Conservation (phyloP, 1,284 basidiomycete genomes). For the Moesziomyces aphidis region DNA sequence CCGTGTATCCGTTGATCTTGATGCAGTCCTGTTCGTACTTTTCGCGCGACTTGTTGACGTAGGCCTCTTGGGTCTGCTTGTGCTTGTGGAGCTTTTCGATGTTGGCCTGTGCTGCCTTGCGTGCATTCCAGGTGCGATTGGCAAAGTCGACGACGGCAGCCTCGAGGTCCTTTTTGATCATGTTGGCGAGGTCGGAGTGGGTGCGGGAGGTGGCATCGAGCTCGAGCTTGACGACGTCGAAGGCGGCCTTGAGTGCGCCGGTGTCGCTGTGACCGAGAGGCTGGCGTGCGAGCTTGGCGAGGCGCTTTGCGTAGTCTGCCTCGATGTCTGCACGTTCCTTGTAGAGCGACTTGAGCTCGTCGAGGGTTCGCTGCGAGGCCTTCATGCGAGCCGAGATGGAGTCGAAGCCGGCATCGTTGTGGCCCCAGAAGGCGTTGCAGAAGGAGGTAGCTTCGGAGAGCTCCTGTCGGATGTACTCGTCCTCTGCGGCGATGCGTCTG, state of each 20-base stretch:
- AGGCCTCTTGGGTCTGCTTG: constrained; percentile 65
- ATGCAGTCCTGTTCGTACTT: constrained; percentile 95
- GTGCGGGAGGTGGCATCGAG: constrained; percentile 82
- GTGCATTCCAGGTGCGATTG: constrained; percentile 51
- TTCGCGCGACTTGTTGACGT: constrained; percentile 77
- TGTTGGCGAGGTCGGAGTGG: constrained; percentile 78
- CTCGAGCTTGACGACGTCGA: constrained; percentile 83
- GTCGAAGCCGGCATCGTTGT: constrained; percentile 83
- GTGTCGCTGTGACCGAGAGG: constrained; percentile 88
- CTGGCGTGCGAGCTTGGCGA: constrained; percentile 83
- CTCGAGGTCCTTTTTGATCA: constrained; percentile 84
- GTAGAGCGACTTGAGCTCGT: constrained; percentile 87
- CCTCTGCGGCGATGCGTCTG: constrained; percentile 54
- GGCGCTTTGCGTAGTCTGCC: constrained; percentile 91
- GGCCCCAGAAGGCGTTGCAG: constrained; percentile 93
- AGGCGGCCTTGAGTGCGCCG: constrained; percentile 83
- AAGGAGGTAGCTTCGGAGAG: constrained; percentile 75
- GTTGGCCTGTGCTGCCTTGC: constrained; percentile 54
- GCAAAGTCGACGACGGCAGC: constrained; percentile 65
- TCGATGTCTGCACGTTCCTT: constrained; percentile 90
- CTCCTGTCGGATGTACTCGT: constrained; percentile 56
- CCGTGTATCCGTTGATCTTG: constrained; percentile 93
- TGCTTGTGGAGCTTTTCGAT: constrained; percentile 65
- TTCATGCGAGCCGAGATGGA: constrained; percentile 89
- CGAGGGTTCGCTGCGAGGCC: constrained; percentile 84